Evolutionary conservation across 345 rosid species (phyloP).

Genomic region (Aethionema arabicum): DNA sequence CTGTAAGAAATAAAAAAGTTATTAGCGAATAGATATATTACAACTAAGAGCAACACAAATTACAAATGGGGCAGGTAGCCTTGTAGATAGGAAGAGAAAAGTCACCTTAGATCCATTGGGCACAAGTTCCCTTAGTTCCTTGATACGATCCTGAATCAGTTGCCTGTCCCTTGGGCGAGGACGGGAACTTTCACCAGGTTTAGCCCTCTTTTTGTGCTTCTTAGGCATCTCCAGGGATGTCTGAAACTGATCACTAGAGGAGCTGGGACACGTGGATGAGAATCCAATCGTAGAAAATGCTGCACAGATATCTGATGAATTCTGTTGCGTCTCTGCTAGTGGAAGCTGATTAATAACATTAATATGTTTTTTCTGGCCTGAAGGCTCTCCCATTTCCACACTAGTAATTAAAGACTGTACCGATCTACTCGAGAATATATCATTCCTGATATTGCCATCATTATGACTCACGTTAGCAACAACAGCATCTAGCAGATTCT

Average conservation of each 20-base stretch:
- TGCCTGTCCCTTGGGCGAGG: conserved; percentile 99
- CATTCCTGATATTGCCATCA: conserved; percentile 50
- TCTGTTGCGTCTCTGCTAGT: conserved; percentile 42
- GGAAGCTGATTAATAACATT: conserved; percentile 44
- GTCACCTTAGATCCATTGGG: conserved; percentile 95
- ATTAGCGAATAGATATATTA: conserved; percentile 23
- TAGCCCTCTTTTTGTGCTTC: conserved; percentile 74
- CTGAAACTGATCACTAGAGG: conserved; percentile 63
- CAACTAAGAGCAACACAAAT: conserved; percentile 14
- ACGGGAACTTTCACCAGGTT: conserved; percentile 81
- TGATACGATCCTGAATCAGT: conserved; percentile 92
- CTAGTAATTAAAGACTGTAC: conserved; percentile 51
- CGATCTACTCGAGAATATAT: conserved; percentile 51
- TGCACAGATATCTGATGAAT: conserved; percentile 57
- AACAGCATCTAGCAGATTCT: conserved; percentile 89
- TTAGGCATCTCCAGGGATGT: conserved; percentile 57
- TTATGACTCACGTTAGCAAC: conserved; percentile 67
- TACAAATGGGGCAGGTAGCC: conserved; percentile 1
- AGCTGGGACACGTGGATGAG: conserved; percentile 71
- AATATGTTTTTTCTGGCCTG: conserved; percentile 43
- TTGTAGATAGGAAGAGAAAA: conserved; percentile 27
- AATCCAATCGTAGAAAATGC: conserved; percentile 62
- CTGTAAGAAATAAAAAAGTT: conserved; percentile 49
- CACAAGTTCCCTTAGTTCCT: conserved; percentile 95
- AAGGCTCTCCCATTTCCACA: conserved; percentile 50